phyloP scores from a whole-genome alignment of 768 basidiomycete species.

The Serpula lacrymans region DNA sequence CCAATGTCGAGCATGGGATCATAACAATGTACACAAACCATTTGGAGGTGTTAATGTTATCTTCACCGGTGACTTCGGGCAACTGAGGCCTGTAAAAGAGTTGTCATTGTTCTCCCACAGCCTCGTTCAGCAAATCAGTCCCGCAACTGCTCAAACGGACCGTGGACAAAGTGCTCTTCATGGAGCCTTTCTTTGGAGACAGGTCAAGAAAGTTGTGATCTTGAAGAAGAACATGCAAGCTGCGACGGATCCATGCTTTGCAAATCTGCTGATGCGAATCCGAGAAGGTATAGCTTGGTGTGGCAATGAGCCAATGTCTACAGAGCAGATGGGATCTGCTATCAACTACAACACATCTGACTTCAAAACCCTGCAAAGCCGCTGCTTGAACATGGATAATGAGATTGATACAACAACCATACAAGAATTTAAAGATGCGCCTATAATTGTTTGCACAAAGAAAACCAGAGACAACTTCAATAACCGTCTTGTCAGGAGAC shows the following conservation, averaged over 20 bases:
- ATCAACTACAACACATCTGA: no score
- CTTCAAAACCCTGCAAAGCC: no score
- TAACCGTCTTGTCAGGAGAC: neutral
- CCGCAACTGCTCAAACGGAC: neutral
- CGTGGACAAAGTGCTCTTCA: neutral
- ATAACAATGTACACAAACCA: no score
- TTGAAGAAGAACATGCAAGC: constrained; percentile 5
- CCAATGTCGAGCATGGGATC: no score
- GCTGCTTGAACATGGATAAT: no score
- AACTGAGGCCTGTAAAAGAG: constrained; percentile 20
- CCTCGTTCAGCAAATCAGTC: no score
- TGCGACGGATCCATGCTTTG: no score
- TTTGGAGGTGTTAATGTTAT: constrained; percentile 32
- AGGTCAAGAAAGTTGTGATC: constrained; percentile 8
- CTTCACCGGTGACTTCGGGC: constrained; percentile 27
- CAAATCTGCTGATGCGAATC: no score
- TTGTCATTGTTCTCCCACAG: constrained; percentile 12
- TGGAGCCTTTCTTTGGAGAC: constrained; percentile 9
- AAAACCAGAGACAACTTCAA: neutral
- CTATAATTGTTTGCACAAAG: neutral
- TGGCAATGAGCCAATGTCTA: no score
- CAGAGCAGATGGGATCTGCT: no score
- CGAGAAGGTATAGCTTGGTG: no score
- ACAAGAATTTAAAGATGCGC: neutral
- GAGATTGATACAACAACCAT: no score